phyloP scores from a whole-genome alignment of 2,329 filamentous ascomycete genomes.

The Fusarium ramigenum region DNA sequence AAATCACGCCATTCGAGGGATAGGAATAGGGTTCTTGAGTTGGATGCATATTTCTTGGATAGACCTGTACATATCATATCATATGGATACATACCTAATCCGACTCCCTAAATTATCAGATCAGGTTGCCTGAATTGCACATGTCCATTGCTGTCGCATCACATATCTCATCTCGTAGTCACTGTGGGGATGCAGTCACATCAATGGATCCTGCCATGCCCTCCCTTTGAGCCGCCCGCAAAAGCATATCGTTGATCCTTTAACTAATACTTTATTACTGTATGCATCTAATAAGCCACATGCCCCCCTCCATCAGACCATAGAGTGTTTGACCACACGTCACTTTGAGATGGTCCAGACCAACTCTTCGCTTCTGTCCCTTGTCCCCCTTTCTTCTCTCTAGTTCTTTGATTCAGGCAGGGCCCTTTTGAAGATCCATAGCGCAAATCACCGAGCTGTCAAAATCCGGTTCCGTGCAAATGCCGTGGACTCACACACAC shows the following conservation, averaged over 20 bases:
- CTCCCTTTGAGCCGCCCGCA: constrained; percentile 18
- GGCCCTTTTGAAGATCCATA: constrained; percentile 13
- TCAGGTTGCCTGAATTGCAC: neutral
- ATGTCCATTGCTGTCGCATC: neutral
- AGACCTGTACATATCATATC: constrained; percentile 24
- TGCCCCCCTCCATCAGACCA: constrained; percentile 32
- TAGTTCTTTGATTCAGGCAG: constrained; percentile 1
- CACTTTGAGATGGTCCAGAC: constrained; percentile 17
- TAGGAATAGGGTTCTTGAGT: neutral
- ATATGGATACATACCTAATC: constrained; percentile 20
- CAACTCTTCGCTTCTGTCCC: neutral
- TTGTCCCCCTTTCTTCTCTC: neutral
- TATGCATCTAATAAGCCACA: neutral
- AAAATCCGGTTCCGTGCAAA: constrained; percentile 11
- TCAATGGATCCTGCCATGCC: neutral
- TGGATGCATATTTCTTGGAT: constrained; percentile 30
- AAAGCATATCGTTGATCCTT: neutral
- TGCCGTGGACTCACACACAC: constrained; percentile 7
- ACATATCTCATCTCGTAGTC: neutral
- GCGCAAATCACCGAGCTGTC: constrained; percentile 30
- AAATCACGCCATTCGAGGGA: neutral
- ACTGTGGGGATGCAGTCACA: constrained; percentile 4
- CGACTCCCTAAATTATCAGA: constrained; percentile 16
- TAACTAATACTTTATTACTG: neutral
- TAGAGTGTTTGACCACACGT: neutral